These are phyloP conservation scores for Malania oleifera DNA, from an alignment of 164 flowering plant genomes.

Conservation along the genomic window DNA sequence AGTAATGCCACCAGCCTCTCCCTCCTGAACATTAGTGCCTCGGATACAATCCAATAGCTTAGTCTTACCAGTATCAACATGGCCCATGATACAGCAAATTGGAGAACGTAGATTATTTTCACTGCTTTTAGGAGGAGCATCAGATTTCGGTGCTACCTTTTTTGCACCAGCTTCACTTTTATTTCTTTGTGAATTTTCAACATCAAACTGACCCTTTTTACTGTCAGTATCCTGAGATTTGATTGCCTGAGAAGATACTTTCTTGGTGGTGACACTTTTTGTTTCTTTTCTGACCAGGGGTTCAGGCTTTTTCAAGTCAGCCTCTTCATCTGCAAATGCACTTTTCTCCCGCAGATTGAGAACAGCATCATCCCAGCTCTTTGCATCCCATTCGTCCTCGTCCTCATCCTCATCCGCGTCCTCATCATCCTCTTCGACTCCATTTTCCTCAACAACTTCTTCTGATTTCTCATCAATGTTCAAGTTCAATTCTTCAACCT, in stretches of 20 bases:
- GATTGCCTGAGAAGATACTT: slow-evolving; percentile 20
- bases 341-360: slow-evolving; percentile 53
- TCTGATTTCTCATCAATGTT: slow-evolving; percentile 38
- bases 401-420: slow-evolving; percentile 28
- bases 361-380: slow-evolving; percentile 91
- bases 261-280: slow-evolving; percentile 30
- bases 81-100: slow-evolving; percentile 99
- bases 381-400: slow-evolving; percentile 97
- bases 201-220: slow-evolving; percentile 26
- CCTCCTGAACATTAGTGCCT: slow-evolving; percentile 98
- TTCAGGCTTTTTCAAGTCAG: slow-evolving; percentile 51
- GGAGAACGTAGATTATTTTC: slow-evolving; percentile 82
- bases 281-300: slow-evolving; percentile 45
- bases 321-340: slow-evolving; percentile 89
- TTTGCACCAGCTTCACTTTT: slow-evolving; percentile 33
- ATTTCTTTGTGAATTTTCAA: slow-evolving; percentile 25
- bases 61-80: slow-evolving; percentile 99
- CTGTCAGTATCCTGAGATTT: slow-evolving; percentile 27
- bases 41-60: slow-evolving; percentile 95
- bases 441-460: slow-evolving; percentile 41
- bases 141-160: slow-evolving; percentile 26
- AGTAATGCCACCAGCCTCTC: slow-evolving; percentile 99
- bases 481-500: slow-evolving; percentile 40
- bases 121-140: slow-evolving; percentile 29
- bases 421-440: slow-evolving; percentile 47